These are phyloP conservation scores for Hypsizygus marmoreus DNA, from an alignment of 768 basidiomycete species.

Conservation along the genomic window DNA sequence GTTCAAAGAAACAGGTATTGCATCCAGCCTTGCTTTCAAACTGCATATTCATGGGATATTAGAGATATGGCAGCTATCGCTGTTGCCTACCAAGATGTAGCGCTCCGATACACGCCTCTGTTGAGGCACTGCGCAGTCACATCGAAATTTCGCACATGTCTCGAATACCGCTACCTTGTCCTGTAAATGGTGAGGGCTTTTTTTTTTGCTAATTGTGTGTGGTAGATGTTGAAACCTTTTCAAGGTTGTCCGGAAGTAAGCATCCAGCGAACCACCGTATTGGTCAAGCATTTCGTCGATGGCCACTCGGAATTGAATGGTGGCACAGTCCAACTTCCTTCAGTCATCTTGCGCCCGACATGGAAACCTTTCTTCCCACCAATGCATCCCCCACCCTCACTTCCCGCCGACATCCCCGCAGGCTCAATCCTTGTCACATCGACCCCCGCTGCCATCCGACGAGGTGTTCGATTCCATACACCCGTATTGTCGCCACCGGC, in stretches of 20 bases:
- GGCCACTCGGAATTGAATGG: conserved; percentile 17
- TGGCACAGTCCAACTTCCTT: conserved; percentile 11
- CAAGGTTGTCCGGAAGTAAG: conserved; percentile 15
- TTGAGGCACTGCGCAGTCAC: conserved; percentile 16
- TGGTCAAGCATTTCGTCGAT: conserved; percentile 17
- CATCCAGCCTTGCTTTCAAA: neutral
- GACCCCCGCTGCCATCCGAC: conserved; percentile 2
- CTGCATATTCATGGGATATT: neutral
- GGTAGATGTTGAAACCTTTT: neutral
- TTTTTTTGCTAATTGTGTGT: too few species aligned
- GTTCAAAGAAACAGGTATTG: conserved; percentile 16
- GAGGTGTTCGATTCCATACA: neutral
- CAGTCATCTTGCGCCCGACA: conserved; percentile 13
- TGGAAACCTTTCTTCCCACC: conserved; percentile 21
- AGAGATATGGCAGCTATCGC: conserved; percentile 4
- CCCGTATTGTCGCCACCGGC: conserved; percentile 4
- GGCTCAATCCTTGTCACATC: conserved; percentile 16
- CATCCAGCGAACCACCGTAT: conserved; percentile 3
- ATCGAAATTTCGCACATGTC: conserved; percentile 21
- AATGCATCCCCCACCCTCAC: conserved; percentile 6
- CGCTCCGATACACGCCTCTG: conserved; percentile 8
- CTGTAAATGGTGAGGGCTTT: conserved; percentile 16
- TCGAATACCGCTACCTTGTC: conserved; percentile 17
- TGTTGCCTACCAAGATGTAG: conserved; percentile 19
- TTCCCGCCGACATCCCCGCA: conserved; percentile 11